Conservation (phyloP, 1,284 basidiomycete species). For the Sanghuangporus baumii region DNA sequence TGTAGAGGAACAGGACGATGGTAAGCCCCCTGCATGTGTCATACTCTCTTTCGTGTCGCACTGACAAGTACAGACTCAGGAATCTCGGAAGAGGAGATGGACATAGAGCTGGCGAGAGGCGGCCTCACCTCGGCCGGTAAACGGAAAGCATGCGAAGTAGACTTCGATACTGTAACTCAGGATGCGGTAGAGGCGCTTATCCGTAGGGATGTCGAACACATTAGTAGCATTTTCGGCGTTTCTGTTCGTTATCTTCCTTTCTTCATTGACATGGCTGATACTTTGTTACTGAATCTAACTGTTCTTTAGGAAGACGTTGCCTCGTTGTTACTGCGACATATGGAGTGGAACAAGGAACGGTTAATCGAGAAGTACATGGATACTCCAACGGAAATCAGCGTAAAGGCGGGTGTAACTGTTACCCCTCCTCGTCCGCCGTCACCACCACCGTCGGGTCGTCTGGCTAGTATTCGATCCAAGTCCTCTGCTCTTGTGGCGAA, state of each 20-base stretch:
- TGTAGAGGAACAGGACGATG: constrained; percentile 33
- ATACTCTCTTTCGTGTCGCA: background rate
- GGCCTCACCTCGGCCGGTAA: constrained; percentile 59
- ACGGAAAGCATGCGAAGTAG: constrained; percentile 71
- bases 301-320: constrained; percentile 44
- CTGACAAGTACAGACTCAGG: constrained; percentile 8
- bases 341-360: constrained; percentile 94
- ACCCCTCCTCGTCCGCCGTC: constrained; percentile 32
- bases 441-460: constrained; percentile 24
- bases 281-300: constrained; percentile 4
- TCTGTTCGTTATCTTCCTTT: constrained; percentile 54
- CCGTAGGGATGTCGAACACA: constrained; percentile 73
- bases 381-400: constrained; percentile 64
- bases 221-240: constrained; percentile 79
- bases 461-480: constrained; percentile 8
- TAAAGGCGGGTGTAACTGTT: constrained; percentile 58
- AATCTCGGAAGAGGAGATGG: constrained; percentile 23
- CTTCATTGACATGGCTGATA: background rate
- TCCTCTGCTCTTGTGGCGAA: constrained; percentile 26
- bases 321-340: constrained; percentile 77
- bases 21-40: background rate
- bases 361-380: constrained; percentile 97
- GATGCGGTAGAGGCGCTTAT: constrained; percentile 73
- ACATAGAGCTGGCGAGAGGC: constrained; percentile 41
- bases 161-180: constrained; percentile 71